phyloP scores from a whole-genome alignment of 2,329 filamentous ascomycete species.

The Bertia moriformis region DNA sequence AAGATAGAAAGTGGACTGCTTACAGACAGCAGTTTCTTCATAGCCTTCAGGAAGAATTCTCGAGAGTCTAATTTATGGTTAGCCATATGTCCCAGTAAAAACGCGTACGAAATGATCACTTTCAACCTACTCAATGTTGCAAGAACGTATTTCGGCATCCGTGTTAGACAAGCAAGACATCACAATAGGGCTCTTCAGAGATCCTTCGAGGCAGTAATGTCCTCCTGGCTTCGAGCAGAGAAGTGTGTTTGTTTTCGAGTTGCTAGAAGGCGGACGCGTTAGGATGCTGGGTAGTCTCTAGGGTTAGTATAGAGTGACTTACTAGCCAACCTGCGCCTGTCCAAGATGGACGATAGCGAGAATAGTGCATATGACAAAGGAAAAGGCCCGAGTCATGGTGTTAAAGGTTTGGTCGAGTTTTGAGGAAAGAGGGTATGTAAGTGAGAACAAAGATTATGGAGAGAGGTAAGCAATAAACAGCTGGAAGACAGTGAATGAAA shows the following conservation, averaged over 20 bases:
- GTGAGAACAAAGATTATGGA: conserved; percentile 4
- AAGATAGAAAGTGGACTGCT: conserved; percentile 4
- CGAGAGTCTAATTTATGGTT: not conserved
- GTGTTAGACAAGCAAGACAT: conserved; percentile 6
- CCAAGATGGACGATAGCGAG: not conserved
- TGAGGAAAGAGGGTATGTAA: not conserved
- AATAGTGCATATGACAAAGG: not conserved
- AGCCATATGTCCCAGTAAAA: too few species aligned
- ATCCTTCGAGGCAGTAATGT: conserved; percentile 7
- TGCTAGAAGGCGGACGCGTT: conserved; percentile 3
- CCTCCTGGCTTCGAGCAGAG: conserved; percentile 7
- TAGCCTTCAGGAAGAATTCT: not conserved
- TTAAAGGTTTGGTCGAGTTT: not conserved
- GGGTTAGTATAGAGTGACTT: not conserved
- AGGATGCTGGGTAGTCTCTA: conserved; percentile 4
- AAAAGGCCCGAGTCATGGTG: not conserved
- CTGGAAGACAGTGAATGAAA: too few species aligned
- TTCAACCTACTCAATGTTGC: too few species aligned
- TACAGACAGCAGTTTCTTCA: not conserved
- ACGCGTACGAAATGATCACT: too few species aligned
- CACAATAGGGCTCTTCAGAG: conserved; percentile 6
- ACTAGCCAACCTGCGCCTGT: not conserved
- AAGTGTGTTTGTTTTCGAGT: conserved; percentile 7
- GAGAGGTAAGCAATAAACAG: too few species aligned
- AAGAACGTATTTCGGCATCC: not conserved